Base-by-base conservation (phyloP, 192 early-diverging fungal species). In the Mortierella antarctica region DNA sequence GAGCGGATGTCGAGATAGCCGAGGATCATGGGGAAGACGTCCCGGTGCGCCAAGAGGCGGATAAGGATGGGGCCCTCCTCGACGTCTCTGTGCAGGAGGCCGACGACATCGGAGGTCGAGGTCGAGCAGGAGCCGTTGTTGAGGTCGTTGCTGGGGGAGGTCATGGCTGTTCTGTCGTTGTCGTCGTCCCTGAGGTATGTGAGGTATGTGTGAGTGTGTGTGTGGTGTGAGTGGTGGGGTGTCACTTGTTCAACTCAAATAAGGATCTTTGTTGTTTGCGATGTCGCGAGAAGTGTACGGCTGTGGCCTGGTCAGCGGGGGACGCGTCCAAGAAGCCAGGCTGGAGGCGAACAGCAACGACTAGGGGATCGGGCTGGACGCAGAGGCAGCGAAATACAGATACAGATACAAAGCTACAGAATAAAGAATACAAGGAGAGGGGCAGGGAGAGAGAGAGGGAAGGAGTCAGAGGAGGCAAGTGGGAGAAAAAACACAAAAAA, bases 21-120 rank as follows among this genome's bases (percentile, higher is more conserved):
- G 41, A 78, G 47, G 51, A 78, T 70, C 40, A 70, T 65, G 20
- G 67, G 74, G 62, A 77, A 70, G 39, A 70, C 40, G 48, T 79
- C 76, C 21, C 64, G 50, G 12, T 71, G 47, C 6, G 53, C 48
- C 1, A 79, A 57, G 48, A 79, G 64, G n/a, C 69, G 62, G 11
- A 65, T 39, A 6, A 79, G 53, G 49, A 79, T 52, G 14, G 76
- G 55, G 13, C 58, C 41, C n/a, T 53, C 64, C 13, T 79, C 64
- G 40, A 42, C 9, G 18, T 78, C 62, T 9, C 59, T 54, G 14
- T 17, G 46, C 8, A 20, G 14, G 45, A 45, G 17, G 13, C 3
- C 18, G 61, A 21, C 61, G 12, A 18, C 61, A 13, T 55, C 31
- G 13, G 63, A 49, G 17, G 71, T 46, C n/a, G 71, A 65, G 39